Evolutionary conservation across 495 filamentous ascomycete genomes (phyloP).

Genomic region (Daldinia bambusicola): DNA sequence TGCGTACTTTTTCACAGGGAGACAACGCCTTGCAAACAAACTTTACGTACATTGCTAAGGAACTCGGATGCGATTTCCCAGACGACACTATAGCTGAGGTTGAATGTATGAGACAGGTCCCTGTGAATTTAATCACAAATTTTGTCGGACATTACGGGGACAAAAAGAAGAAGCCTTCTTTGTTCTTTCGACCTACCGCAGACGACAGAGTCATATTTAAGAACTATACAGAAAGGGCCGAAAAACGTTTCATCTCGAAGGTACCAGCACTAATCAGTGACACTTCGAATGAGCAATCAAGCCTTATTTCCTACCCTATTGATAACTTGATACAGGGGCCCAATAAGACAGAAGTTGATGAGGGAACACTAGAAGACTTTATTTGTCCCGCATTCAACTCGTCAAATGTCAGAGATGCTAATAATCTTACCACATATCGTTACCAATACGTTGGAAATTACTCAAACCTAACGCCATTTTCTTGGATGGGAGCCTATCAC

Average conservation of each 20-base stretch:
- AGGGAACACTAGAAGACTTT: constrained; percentile 47
- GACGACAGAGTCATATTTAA: constrained; percentile 57
- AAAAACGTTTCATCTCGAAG: constrained; percentile 38
- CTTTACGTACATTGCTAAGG: constrained; percentile 57
- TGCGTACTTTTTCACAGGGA: constrained; percentile 46
- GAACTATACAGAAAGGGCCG: constrained; percentile 55
- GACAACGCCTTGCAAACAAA: constrained; percentile 52
- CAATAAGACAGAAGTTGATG: constrained; percentile 46
- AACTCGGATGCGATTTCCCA: constrained; percentile 53
- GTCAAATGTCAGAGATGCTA: constrained; percentile 34
- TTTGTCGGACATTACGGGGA: constrained; percentile 55
- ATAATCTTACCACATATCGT: constrained; percentile 57
- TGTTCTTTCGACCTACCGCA: constrained; percentile 55
- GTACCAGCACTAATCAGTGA: constrained; percentile 55
- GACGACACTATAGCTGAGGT: constrained; percentile 52
- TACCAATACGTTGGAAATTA: constrained; percentile 64
- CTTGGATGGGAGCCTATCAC: constrained; percentile 65
- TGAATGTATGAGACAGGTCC: constrained; percentile 56
- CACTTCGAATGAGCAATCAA: constrained; percentile 55
- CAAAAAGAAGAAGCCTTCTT: constrained; percentile 44
- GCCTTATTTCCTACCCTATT: constrained; percentile 50
- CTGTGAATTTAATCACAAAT: constrained; percentile 51
- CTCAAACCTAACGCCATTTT: constrained; percentile 53
- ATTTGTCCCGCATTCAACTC: constrained; percentile 54
- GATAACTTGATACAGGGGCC: constrained; percentile 49